Evolutionary conservation across 768 basidiomycete species (phyloP).

Genomic region (Kockovaella imperatae): DNA sequence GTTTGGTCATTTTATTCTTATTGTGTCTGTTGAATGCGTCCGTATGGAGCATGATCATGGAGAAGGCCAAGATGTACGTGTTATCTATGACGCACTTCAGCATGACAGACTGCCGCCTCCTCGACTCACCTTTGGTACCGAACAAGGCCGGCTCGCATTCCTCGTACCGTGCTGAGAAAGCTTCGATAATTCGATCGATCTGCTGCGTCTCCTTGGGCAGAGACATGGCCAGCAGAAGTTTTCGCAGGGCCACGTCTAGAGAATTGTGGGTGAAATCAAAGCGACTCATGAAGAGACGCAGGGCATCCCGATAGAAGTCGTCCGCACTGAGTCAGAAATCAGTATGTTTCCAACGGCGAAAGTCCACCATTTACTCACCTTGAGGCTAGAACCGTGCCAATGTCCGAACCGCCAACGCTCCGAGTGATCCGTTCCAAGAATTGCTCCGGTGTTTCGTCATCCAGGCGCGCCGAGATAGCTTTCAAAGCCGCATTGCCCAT

Average conservation of each 20-base stretch:
- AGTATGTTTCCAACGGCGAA: too few relatives aligned
- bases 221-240: conserved; percentile 80
- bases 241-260: conserved; percentile 82
- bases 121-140: conserved; percentile 58
- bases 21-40: conserved; percentile 98
- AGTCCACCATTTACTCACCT: conserved; percentile 51
- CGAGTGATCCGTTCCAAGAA: conserved; percentile 62
- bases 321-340: conserved; percentile 72
- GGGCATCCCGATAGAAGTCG: conserved; percentile 59
- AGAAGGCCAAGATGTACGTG: conserved; percentile 92
- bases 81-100: conserved; percentile 55
- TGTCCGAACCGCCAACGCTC: conserved; percentile 65
- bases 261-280: conserved; percentile 75
- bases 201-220: conserved; percentile 95
- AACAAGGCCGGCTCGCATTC: conserved; percentile 77
- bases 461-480: conserved; percentile 18
- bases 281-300: conserved; percentile 61
- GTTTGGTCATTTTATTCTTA: conserved; percentile 93
- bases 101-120: conserved; percentile 1
- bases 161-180: conserved; percentile 77
- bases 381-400: conserved; percentile 71
- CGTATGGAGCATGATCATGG: conserved; percentile 96
- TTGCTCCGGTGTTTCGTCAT: conserved; percentile 59
- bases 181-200: conserved; percentile 94
- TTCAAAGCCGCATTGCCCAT: conserved; percentile 8